These are phyloP conservation scores for Knoxdaviesia proteae DNA, from an alignment of 2,329 filamentous ascomycete species.

Conservation along the genomic window DNA sequence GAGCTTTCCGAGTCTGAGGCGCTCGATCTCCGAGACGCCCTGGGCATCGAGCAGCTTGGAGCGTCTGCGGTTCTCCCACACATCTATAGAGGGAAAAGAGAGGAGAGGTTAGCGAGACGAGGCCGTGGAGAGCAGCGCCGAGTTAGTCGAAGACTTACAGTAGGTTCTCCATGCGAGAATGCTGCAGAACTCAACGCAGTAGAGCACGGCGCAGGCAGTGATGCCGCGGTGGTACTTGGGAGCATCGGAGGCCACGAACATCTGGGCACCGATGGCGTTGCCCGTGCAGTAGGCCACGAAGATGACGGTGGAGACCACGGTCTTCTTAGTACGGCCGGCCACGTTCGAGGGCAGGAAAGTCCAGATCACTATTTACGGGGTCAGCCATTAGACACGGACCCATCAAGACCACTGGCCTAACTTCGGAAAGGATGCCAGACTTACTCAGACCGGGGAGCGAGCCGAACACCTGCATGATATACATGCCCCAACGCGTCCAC, in stretches of 20 bases:
- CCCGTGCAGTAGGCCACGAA: slow-evolving; percentile 40
- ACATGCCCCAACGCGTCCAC: slow-evolving; percentile 14
- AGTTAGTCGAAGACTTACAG: slow-evolving; percentile 5
- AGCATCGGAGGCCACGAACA: slow-evolving; percentile 21
- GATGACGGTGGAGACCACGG: slow-evolving; percentile 32
- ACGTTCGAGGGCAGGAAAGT: slow-evolving; percentile 24
- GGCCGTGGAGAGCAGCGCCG: background rate
- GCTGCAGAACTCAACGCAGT: slow-evolving; percentile 9
- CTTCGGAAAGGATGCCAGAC: slow-evolving; percentile 1
- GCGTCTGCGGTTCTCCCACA: slow-evolving; percentile 10
- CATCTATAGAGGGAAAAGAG: slow-evolving; percentile 5
- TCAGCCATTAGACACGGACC: too few species aligned
- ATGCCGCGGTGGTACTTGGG: slow-evolving; percentile 8
- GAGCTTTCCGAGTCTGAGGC: slow-evolving; percentile 8
- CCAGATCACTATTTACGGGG: slow-evolving; percentile 10
- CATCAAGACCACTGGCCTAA: too few species aligned
- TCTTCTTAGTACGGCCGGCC: slow-evolving; percentile 42
- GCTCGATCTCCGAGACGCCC: slow-evolving; percentile 10
- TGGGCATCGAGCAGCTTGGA: slow-evolving; percentile 7
- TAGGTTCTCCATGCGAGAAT: slow-evolving; percentile 10
- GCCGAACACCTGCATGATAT: slow-evolving; percentile 10
- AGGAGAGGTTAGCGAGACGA: too few species aligned
- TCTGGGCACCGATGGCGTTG: slow-evolving; percentile 39
- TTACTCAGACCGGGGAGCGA: slow-evolving; percentile 9
- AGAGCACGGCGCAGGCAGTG: slow-evolving; percentile 9